phyloP scores from a whole-genome alignment of 1,284 basidiomycete species.

The Fereydounia khargensis region DNA sequence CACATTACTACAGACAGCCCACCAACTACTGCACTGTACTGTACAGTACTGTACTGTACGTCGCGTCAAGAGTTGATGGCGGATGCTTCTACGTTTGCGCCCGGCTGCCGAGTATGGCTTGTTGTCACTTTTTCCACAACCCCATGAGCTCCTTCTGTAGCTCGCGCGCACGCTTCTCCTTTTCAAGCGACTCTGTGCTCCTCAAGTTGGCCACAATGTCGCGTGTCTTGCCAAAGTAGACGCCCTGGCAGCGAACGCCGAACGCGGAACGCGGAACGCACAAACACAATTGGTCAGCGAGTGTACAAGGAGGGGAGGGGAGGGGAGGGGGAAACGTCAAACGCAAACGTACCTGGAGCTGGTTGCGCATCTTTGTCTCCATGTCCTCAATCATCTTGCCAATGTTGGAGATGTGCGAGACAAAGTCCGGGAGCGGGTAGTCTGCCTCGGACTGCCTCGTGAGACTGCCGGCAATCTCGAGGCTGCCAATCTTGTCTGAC shows the following conservation, averaged over 20 bases:
- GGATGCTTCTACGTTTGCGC: too few species aligned
- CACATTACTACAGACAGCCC: too few species aligned
- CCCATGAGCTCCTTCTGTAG: slow-evolving; percentile 92
- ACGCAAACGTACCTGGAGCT: slow-evolving; percentile 66
- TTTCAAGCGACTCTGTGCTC: slow-evolving; percentile 80
- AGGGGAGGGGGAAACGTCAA: too few species aligned
- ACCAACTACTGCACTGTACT: too few species aligned
- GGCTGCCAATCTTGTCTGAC: slow-evolving; percentile 66
- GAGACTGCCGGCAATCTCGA: slow-evolving; percentile 90
- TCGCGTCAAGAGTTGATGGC: too few species aligned
- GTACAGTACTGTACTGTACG: too few species aligned
- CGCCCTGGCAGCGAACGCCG: slow-evolving; percentile 81
- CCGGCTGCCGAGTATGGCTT: too few species aligned
- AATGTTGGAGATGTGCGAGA: slow-evolving; percentile 83
- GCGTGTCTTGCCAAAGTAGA: slow-evolving; percentile 96
- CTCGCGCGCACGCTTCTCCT: slow-evolving; percentile 74
- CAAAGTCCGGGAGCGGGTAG: slow-evolving; percentile 32
- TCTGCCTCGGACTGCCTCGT: slow-evolving; percentile 80
- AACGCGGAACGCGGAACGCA: too few species aligned
- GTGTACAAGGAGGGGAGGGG: too few species aligned
- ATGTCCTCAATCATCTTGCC: slow-evolving; percentile 96
- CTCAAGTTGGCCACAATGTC: slow-evolving; percentile 90
- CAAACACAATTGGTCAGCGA: too few species aligned
- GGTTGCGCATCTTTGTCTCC: slow-evolving; percentile 97
- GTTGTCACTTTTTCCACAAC: slow-evolving; percentile 54